Evolutionary conservation across 495 filamentous ascomycete species (phyloP).

Genomic region (Xylaria venustula): DNA sequence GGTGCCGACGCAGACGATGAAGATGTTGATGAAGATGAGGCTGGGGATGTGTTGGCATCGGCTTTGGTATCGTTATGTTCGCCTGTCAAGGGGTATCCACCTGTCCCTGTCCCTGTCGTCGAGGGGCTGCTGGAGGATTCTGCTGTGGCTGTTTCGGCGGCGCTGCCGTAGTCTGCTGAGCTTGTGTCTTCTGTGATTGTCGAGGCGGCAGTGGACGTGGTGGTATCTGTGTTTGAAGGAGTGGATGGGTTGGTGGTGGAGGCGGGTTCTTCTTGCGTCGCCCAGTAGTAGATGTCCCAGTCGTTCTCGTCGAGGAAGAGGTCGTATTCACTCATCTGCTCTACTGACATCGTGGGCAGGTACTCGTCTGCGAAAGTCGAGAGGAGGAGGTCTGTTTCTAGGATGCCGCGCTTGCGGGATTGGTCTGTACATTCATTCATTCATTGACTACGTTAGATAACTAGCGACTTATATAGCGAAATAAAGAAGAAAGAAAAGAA

Average conservation of each 20-base stretch:
- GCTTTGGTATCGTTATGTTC: conserved; percentile 27
- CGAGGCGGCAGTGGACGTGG: conserved; percentile 36
- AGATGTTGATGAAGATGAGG: no score
- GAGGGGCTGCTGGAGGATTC: neutral
- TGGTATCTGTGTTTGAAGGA: conserved; percentile 3
- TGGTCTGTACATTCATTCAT: conserved; percentile 78
- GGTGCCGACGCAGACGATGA: neutral
- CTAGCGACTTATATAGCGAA: no score
- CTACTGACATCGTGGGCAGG: conserved; percentile 66
- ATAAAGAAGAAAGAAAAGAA: no score
- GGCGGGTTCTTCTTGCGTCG: conserved; percentile 76
- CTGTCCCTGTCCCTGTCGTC: conserved; percentile 18
- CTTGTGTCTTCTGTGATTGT: conserved; percentile 40
- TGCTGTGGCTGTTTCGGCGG: conserved; percentile 35
- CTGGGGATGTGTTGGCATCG: no score
- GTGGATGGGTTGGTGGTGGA: conserved; percentile 39
- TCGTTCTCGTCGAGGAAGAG: conserved; percentile 97
- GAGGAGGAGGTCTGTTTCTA: conserved; percentile 92
- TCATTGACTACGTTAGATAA: no score
- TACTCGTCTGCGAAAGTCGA: conserved; percentile 89
- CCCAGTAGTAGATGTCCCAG: conserved; percentile 99
- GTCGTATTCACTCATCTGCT: conserved; percentile 83
- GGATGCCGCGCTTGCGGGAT: conserved; percentile 92
- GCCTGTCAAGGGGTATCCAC: conserved; percentile 17
- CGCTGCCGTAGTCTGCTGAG: conserved; percentile 29